A percentile compares a stretch with the other conserved stretches of the same genome.
phyloP scores from a whole-genome alignment of 2,329 filamentous ascomycete genomes.

The Paraphoma sp. region DNA sequence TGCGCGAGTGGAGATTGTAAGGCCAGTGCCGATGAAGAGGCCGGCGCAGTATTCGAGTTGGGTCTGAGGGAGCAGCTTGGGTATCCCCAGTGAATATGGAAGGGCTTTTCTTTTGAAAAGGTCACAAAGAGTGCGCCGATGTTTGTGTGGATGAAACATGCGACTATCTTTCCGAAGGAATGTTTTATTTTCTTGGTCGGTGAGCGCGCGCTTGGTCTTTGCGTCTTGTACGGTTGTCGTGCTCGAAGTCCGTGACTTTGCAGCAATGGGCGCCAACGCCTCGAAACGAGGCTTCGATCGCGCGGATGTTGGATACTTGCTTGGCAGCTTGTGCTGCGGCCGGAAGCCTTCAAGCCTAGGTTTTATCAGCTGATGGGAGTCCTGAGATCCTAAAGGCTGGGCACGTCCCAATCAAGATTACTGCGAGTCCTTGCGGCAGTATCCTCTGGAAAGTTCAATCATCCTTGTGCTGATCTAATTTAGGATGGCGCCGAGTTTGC shows the following conservation, averaged over 20 bases:
- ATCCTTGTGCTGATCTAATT: neutral
- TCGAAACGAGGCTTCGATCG: neutral
- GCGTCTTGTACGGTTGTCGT: too few species aligned
- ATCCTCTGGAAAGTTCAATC: neutral
- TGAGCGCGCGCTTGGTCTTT: too few species aligned
- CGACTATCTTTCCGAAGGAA: too few species aligned
- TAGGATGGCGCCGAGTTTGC: neutral
- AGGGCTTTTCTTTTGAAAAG: too few species aligned
- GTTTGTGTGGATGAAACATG: too few species aligned
- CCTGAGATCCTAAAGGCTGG: neutral
- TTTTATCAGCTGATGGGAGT: neutral
- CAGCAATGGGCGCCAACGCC: neutral
- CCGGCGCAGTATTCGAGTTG: neutral
- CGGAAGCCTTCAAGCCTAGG: neutral
- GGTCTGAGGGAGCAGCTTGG: constrained; percentile 8
- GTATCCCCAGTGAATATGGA: neutral
- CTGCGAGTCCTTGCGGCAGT: neutral
- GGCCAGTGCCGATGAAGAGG: constrained; percentile 4
- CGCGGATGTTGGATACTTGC: neutral
- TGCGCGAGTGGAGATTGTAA: constrained; percentile 11
- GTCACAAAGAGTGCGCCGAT: too few species aligned
- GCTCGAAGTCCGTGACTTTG: too few species aligned
- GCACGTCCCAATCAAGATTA: neutral
- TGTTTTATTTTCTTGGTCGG: too few species aligned
- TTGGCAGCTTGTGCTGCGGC: too few species aligned